phyloP scores from a whole-genome alignment of 495 filamentous ascomycete species.

The Tuber calosporum region DNA sequence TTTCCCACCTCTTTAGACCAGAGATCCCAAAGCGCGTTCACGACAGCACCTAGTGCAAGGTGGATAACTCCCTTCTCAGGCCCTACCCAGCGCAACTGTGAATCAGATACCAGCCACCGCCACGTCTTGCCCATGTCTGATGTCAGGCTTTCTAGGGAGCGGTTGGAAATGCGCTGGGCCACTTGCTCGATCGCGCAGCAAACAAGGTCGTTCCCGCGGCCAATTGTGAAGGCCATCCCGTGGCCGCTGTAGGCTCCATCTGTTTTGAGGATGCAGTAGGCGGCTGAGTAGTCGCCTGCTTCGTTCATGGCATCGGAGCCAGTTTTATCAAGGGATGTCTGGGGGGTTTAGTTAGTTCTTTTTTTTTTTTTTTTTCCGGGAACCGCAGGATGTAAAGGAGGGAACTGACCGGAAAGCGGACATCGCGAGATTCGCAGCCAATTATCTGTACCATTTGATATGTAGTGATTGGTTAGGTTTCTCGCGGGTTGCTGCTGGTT shows the following conservation, averaged over 20 bases:
- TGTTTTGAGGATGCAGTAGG: constrained; percentile 86
- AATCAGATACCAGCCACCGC: constrained; percentile 84
- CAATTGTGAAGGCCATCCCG: constrained; percentile 96
- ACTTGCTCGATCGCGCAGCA: constrained; percentile 74
- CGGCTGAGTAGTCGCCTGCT: constrained; percentile 83
- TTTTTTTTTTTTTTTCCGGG: not conserved
- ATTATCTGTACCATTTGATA: constrained; percentile 54
- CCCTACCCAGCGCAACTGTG: constrained; percentile 87
- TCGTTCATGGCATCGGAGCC: constrained; percentile 97
- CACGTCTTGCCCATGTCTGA: constrained; percentile 81
- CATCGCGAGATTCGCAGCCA: constrained; percentile 69
- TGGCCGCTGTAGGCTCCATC: constrained; percentile 67
- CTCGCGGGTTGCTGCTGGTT: not conserved
- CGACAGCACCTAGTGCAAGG: constrained; percentile 78
- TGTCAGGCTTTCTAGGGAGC: constrained; percentile 67
- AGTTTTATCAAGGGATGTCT: constrained; percentile 89
- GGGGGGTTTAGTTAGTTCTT: constrained; percentile 1
- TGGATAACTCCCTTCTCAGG: constrained; percentile 95
- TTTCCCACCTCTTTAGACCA: constrained; percentile 82
- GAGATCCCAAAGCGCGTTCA: constrained; percentile 92
- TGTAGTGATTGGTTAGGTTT: not conserved
- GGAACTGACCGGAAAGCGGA: constrained; percentile 70
- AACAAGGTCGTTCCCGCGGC: constrained; percentile 90
- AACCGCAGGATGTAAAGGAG: constrained; percentile 10
- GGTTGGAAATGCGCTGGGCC: constrained; percentile 62